Percentiles rank a stretch among this genome's conserved stretches.
These are phyloP conservation scores for Claviceps monticola DNA, from an alignment of 2,329 filamentous ascomycete species.

Conservation along the genomic window DNA sequence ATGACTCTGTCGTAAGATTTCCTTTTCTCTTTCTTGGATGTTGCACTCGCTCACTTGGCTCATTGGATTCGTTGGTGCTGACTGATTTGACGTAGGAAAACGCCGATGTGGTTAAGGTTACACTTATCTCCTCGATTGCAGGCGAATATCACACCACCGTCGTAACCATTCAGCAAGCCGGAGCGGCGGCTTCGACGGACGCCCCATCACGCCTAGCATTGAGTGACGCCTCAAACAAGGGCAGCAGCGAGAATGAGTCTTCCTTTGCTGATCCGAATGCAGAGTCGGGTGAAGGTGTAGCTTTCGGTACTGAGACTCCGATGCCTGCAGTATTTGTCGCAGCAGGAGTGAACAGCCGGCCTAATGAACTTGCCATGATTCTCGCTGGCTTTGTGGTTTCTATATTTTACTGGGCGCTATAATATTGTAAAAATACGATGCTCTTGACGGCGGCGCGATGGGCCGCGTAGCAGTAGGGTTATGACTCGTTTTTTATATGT, in stretches of 20 bases:
- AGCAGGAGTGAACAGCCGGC: not conserved
- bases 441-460: not conserved
- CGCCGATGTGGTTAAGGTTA: slow-evolving; percentile 7
- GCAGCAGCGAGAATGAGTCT: not conserved
- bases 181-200: not conserved
- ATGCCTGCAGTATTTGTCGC: slow-evolving; percentile 2
- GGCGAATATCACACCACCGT: slow-evolving; percentile 10
- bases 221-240: not conserved
- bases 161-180: slow-evolving; percentile 5
- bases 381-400: not conserved
- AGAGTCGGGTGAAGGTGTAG: not conserved
- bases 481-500: slow-evolving; percentile 5
- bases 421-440: not conserved
- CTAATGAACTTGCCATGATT: not conserved
- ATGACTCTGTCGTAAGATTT: not conserved
- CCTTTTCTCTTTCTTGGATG: too few species aligned
- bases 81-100: not conserved
- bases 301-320: not conserved
- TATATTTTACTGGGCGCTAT: not conserved
- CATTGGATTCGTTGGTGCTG: not conserved
- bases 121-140: slow-evolving; percentile 12
- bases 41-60: not conserved
- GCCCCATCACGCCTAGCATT: not conserved
- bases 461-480: not conserved
- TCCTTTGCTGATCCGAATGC: not conserved